These are phyloP conservation scores for Blepharisma japonicum DNA, from an alignment of 73 alveolate genomes.

Conservation along the genomic window DNA sequence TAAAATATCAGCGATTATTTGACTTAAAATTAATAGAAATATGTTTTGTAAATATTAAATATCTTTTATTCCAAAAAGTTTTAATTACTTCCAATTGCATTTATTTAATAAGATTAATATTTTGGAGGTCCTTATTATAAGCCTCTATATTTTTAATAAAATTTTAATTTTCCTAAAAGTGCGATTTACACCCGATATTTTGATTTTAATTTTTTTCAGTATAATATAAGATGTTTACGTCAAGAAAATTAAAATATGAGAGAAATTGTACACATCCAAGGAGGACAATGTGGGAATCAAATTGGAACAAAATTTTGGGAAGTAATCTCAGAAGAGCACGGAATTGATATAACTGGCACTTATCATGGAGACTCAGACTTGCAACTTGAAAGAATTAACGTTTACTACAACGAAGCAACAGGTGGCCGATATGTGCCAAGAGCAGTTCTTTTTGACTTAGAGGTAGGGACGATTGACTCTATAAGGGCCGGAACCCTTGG, in stretches of 20 bases:
- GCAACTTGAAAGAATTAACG: slow-evolving; percentile 88
- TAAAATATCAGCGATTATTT: no score
- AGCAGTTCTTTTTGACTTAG: slow-evolving; percentile 96
- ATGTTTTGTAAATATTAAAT: no score
- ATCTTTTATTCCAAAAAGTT: not conserved
- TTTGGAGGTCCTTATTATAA: not conserved
- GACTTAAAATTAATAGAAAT: no score
- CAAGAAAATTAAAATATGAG: slow-evolving; percentile 25
- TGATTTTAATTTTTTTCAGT: not conserved
- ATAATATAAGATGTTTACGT: not conserved
- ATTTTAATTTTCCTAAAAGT: not conserved
- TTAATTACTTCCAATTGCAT: not conserved
- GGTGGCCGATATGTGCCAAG: slow-evolving; percentile 97
- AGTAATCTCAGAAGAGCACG: slow-evolving; percentile 99
- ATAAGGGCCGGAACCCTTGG: slow-evolving; percentile 97
- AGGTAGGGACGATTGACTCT: slow-evolving; percentile 98
- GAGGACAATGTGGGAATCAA: slow-evolving; percentile 99
- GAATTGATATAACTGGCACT: slow-evolving; percentile 97
- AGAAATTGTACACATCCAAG: slow-evolving; percentile 70
- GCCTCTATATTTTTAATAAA: not conserved
- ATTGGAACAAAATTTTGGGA: slow-evolving; percentile 99
- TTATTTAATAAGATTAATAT: no score
- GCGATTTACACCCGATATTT: not conserved
- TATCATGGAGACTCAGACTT: slow-evolving; percentile 98
- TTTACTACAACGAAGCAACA: slow-evolving; percentile 95